phyloP scores from a whole-genome alignment of 345 rosid genomes.

The Lepidium sativum region DNA sequence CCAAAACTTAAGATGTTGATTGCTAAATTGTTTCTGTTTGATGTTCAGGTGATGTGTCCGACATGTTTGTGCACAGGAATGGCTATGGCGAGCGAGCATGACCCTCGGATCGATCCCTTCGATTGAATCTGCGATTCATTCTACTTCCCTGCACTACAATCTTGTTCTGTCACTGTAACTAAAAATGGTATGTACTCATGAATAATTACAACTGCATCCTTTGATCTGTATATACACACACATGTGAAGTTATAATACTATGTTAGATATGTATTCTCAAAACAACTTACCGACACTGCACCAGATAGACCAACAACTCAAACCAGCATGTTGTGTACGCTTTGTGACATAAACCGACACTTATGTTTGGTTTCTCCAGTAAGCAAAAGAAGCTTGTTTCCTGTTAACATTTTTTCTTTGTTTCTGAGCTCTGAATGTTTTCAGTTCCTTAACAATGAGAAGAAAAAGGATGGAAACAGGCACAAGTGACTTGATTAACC shows the following conservation, averaged over 20 bases:
- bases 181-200: slow-evolving; percentile 8
- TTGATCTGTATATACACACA: slow-evolving; percentile 14
- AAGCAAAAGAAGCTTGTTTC: background rate
- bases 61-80: slow-evolving; percentile 98
- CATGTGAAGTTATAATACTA: background rate
- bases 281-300: background rate
- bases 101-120: slow-evolving; percentile 87
- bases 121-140: slow-evolving; percentile 34
- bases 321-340: background rate
- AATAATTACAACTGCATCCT: slow-evolving; percentile 5
- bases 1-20: background rate
- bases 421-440: background rate
- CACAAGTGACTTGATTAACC: background rate
- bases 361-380: background rate
- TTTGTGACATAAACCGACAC: background rate
- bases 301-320: background rate
- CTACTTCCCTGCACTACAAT: background rate
- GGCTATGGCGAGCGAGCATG: slow-evolving; percentile 99
- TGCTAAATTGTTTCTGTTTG: slow-evolving; percentile 5
- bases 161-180: slow-evolving; percentile 5
- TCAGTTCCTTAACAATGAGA: background rate
- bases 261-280: slow-evolving; percentile 10
- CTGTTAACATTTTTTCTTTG: background rate
- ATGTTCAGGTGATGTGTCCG: slow-evolving; percentile 88
- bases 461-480: background rate